Percentiles rank a stretch among this genome's conserved stretches.
These are phyloP conservation scores for Microsporum ferrugineum DNA, from an alignment of 2,329 filamentous ascomycete species.

Conservation along the genomic window DNA sequence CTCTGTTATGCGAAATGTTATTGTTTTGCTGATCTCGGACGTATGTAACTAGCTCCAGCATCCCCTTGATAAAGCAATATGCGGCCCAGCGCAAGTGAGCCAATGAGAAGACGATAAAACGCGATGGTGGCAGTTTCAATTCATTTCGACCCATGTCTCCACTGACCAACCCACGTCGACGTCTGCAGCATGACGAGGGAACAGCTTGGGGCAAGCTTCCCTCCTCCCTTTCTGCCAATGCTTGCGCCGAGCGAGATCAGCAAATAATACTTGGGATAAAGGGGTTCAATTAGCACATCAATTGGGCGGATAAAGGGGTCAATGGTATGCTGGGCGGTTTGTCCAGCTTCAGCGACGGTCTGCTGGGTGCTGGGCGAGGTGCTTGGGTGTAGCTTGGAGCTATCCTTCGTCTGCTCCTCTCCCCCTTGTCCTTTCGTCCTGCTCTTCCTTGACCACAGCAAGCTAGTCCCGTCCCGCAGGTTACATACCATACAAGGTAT, in stretches of 20 bases:
- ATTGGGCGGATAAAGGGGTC: neutral
- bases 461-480: conserved; percentile 4
- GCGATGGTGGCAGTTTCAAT: conserved; percentile 1
- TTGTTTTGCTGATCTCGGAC: conserved; percentile 4
- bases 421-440: neutral
- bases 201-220: neutral
- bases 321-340: neutral
- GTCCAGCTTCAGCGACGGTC: neutral
- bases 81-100: neutral
- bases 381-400: neutral
- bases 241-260: conserved; percentile 1
- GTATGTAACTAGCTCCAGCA: neutral
- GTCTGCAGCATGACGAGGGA: neutral
- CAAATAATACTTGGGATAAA: neutral
- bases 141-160: neutral
- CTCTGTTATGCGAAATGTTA: neutral
- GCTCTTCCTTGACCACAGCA: neutral
- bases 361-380: neutral
- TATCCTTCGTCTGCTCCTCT: neutral
- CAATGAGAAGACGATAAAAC: neutral
- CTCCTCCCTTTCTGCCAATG: neutral
- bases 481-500: neutral
- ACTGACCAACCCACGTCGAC: neutral
- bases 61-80: neutral
- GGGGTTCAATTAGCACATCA: neutral